phyloP scores from a whole-genome alignment of 1,139 yeast species.

The Candida freyschussii region DNA sequence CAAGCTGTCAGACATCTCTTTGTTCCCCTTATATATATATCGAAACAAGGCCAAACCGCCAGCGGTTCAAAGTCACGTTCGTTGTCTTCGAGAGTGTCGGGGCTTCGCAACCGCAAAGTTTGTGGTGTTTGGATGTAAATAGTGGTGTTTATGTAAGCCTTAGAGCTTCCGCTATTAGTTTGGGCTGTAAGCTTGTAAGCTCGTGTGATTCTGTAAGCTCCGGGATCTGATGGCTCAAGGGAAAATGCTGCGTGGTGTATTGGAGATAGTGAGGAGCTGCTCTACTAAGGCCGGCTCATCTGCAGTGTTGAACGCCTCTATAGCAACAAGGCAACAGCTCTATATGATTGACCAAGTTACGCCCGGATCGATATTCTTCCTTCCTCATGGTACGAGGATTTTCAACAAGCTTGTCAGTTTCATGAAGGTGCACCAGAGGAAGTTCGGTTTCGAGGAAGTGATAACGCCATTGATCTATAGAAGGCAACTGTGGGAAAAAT shows the following conservation, averaged over 20 bases:
- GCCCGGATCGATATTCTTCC: slow-evolving; percentile 85
- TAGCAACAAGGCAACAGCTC: slow-evolving; percentile 63
- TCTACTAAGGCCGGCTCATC: slow-evolving; percentile 12
- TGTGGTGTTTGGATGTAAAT: too few species aligned
- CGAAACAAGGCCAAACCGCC: too few species aligned
- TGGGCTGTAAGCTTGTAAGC: too few species aligned
- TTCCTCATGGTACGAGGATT: slow-evolving; percentile 87
- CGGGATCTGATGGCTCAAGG: too few species aligned
- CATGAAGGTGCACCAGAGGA: slow-evolving; percentile 73
- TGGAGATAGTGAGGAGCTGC: too few species aligned
- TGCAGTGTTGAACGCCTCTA: slow-evolving; percentile 35
- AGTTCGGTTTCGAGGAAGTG: slow-evolving; percentile 87
- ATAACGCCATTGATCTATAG: slow-evolving; percentile 89
- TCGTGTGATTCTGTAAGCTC: too few species aligned
- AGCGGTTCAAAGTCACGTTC: too few species aligned
- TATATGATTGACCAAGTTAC: slow-evolving; percentile 74
- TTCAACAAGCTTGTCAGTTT: slow-evolving; percentile 74
- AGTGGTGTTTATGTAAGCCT: too few species aligned
- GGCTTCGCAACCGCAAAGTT: too few species aligned
- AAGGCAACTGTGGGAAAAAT: slow-evolving; percentile 78
- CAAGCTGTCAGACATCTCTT: slow-evolving; percentile 9
- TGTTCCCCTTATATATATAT: slow-evolving; percentile 2
- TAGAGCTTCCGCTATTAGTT: too few species aligned
- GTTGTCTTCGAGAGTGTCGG: background rate
- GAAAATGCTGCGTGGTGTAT: too few species aligned